Base-by-base conservation (phyloP, 371 early-diverging fungal genomes). In the Mortierella polycephala region DNA sequence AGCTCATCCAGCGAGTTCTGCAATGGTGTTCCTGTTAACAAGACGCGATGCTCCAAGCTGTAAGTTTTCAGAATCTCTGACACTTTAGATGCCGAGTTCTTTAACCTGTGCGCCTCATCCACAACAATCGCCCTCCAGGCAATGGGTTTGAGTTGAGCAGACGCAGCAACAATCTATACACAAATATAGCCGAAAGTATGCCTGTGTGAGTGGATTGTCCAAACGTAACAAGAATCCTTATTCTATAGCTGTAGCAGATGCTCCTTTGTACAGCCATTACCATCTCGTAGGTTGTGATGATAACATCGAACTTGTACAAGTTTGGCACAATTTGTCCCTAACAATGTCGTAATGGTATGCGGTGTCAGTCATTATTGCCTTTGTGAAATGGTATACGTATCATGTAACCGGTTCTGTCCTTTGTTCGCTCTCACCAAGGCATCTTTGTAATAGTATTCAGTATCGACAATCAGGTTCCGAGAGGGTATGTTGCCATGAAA, bases 41-140 rank as follows among this genome's bases (percentile, higher is more conserved):
- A 83, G 8, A 96, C 87, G 14, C 92, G 88, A 71, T 95, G 93
- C 57, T 90, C 91, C 75, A 94, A 84, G 13, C 84, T 83, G 61
- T 91, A 90, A 6, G 72, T 81, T 79, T 89, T 92, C 37, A 96
- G 81, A 39, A 86, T 82, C 60, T 88, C 90, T 2, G 90, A 83
- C 9, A 92, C 89, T 70, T 93, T 94, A 40, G 91, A 90, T 14
- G 87, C 87, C 82, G 87, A 90, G 83, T 96, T 97, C 82, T 99
- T 99, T 49, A 99, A 85, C 47, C 96, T 86, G 83, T 99, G 99
- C 0, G 97, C 99, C 82, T 98, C 99, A 83, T 99, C 99, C 62
- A 99, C 90, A n/a, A 98, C 93, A 50, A 89, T 92, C 13, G 90
- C 91, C 57, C 90, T 84, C 95, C 96, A 99, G 5, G 87, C 84